Evolutionary conservation across 495 filamentous ascomycete genomes (phyloP).

Genomic region (Penicillium lividum): DNA sequence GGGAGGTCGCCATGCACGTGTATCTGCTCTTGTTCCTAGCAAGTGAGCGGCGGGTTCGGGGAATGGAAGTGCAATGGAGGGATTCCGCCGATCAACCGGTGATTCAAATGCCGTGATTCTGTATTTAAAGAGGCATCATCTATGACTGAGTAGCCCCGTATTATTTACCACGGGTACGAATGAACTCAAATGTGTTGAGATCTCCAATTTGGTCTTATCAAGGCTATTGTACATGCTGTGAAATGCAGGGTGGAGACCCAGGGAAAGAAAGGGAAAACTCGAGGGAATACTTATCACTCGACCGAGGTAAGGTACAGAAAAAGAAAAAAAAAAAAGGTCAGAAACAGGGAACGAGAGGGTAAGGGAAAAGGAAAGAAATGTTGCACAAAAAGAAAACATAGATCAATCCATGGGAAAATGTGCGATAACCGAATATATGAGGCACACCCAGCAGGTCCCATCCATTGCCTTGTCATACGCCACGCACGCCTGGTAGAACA

Average conservation of each 20-base stretch:
- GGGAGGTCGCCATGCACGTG: conserved; percentile 59
- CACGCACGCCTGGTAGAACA: conserved; percentile 3
- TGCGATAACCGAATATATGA: conserved; percentile 1
- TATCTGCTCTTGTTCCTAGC: conserved; percentile 66
- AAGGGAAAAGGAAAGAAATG: background rate
- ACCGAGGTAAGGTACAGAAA: background rate
- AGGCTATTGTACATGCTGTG: conserved; percentile 27
- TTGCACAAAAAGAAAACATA: conserved; percentile 1
- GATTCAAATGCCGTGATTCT: conserved; percentile 40
- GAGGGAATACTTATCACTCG: background rate
- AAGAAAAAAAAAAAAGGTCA: background rate
- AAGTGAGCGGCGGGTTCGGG: conserved; percentile 56
- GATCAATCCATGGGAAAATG: background rate
- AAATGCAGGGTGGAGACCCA: background rate
- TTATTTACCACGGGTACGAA: background rate
- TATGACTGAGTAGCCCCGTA: background rate
- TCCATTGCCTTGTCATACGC: conserved; percentile 4
- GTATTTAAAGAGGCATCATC: background rate
- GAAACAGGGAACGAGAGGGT: conserved; percentile 6
- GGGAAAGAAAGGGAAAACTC: background rate
- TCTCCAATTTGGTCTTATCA: conserved; percentile 7
- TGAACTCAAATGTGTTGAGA: background rate
- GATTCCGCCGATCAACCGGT: conserved; percentile 54
- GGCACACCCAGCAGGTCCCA: conserved; percentile 1
- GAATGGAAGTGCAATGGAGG: conserved; percentile 58